Conservation (phyloP, 306 rosid genomes). For the Sindora glabra region DNA sequence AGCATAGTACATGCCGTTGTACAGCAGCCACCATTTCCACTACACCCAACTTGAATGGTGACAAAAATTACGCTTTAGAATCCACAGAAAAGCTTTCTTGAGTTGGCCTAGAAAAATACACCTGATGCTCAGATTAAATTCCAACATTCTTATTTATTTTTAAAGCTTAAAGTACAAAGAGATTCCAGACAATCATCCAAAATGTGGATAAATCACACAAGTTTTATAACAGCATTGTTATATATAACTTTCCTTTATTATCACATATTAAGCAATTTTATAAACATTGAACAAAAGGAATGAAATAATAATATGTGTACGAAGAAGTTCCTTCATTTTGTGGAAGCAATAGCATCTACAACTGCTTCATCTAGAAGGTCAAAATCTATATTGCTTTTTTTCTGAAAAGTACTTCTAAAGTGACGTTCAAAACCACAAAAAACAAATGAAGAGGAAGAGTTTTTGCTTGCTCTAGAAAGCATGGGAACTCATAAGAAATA, state of each 20-base stretch:
- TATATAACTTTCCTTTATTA: too few species aligned
- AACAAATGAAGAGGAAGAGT: too few species aligned
- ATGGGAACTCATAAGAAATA: not conserved
- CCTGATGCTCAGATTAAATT: constrained; percentile 17
- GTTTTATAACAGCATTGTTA: too few species aligned
- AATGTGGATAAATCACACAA: not conserved
- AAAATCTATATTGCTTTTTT: not conserved
- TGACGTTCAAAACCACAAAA: too few species aligned
- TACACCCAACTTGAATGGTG: constrained; percentile 9
- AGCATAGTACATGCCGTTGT: not conserved
- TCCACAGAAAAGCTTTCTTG: not conserved
- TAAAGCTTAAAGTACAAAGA: not conserved
- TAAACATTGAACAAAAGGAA: too few species aligned
- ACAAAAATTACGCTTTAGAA: constrained; percentile 10
- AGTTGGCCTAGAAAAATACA: constrained; percentile 14
- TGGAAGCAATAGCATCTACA: constrained; percentile 16
- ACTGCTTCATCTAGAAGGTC: not conserved
- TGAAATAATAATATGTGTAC: too few species aligned
- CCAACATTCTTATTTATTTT: not conserved
- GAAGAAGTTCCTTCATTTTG: not conserved
- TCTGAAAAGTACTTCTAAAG: too few species aligned
- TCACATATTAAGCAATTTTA: too few species aligned
- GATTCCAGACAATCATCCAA: not conserved
- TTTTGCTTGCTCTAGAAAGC: too few species aligned
- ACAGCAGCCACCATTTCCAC: constrained; percentile 16